These are phyloP conservation scores for Aspergillus tamarii DNA, from an alignment of 2,329 filamentous ascomycete species.

Conservation along the genomic window DNA sequence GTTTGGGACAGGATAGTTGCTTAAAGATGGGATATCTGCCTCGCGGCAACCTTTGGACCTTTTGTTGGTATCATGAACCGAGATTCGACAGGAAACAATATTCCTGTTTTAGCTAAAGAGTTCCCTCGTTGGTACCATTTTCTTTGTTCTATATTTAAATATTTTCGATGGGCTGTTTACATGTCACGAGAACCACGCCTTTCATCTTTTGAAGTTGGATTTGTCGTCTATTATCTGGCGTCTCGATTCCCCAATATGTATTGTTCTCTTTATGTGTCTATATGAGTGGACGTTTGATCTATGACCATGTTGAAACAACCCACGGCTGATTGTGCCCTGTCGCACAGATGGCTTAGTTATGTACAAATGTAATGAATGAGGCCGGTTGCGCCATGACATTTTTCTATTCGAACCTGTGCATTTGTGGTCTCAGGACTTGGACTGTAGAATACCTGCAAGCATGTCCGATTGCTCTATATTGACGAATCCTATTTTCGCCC, in stretches of 20 bases:
- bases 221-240: slow-evolving; percentile 23
- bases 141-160: slow-evolving; percentile 4
- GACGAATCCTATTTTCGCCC: background rate
- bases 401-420: too few relatives aligned
- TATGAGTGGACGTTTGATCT: slow-evolving; percentile 6
- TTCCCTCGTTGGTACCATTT: slow-evolving; percentile 14
- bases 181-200: slow-evolving; percentile 17
- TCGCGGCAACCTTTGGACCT: slow-evolving; percentile 29
- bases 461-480: background rate
- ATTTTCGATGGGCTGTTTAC: slow-evolving; percentile 5
- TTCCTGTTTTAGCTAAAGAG: slow-evolving; percentile 31
- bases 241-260: slow-evolving; percentile 37
- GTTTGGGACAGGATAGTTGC: slow-evolving; percentile 25
- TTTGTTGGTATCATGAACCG: slow-evolving; percentile 9
- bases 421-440: background rate
- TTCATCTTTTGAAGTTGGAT: slow-evolving; percentile 20
- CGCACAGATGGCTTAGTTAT: background rate
- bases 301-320: background rate
- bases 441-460: background rate
- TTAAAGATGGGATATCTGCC: slow-evolving; percentile 29
- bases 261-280: slow-evolving; percentile 17
- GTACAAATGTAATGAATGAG: slow-evolving; percentile 2
- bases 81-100: slow-evolving; percentile 20
- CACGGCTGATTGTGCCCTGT: background rate
- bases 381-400: background rate